Conservation (phyloP, 345 rosid genomes). For the Schrenkiella parvula region DNA sequence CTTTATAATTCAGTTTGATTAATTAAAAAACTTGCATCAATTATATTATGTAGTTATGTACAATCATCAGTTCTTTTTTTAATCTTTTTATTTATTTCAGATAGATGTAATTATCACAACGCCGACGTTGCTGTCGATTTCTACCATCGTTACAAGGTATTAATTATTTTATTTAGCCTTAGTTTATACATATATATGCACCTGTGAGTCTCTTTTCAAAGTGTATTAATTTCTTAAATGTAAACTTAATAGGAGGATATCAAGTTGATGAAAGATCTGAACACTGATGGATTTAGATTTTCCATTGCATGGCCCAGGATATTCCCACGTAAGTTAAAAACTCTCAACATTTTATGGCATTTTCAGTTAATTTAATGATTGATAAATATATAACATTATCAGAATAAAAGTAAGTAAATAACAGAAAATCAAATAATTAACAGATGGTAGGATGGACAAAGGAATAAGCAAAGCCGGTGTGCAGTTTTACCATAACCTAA, state of each 20-base stretch:
- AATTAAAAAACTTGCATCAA: not conserved
- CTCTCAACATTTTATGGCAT: not conserved
- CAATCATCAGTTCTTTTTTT: not conserved
- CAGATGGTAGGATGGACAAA: slow-evolving; percentile 32
- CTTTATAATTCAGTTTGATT: not conserved
- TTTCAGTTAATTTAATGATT: not conserved
- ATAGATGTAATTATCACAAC: slow-evolving; percentile 16
- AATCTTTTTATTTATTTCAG: slow-evolving; percentile 9
- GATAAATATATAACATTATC: not conserved
- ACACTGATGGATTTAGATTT: slow-evolving; percentile 39
- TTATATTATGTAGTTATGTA: too few relatives aligned
- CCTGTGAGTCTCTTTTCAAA: not conserved
- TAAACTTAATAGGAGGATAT: slow-evolving; percentile 39
- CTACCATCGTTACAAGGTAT: slow-evolving; percentile 42
- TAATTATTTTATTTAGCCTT: not conserved
- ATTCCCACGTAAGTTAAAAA: slow-evolving; percentile 36
- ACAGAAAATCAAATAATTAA: not conserved
- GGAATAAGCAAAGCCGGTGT: slow-evolving; percentile 41
- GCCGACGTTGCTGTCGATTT: slow-evolving; percentile 35
- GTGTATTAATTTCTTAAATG: not conserved
- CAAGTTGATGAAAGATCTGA: slow-evolving; percentile 33
- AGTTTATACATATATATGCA: not conserved
- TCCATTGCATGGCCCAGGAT: slow-evolving; percentile 47
- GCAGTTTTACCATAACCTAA: slow-evolving; percentile 43
- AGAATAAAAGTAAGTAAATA: not conserved